phyloP scores from a whole-genome alignment of 2,329 filamentous ascomycete species.

The Paradendryphiella salina region DNA sequence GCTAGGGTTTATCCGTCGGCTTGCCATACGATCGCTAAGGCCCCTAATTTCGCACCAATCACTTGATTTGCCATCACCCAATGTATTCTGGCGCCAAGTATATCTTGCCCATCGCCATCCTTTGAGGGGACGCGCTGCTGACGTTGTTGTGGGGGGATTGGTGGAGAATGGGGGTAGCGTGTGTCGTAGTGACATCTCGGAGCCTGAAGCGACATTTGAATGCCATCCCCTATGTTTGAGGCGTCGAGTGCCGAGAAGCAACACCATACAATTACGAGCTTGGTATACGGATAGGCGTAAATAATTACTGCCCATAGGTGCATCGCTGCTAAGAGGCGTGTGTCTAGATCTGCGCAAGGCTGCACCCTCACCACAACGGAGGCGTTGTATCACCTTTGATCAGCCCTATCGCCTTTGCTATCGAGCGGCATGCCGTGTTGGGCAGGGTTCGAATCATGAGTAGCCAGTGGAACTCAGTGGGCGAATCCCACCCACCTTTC shows the following conservation, averaged over 20 bases:
- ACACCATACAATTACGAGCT: conserved; percentile 5
- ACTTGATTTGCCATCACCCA: conserved; percentile 12
- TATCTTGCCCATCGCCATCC: conserved; percentile 10
- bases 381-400: conserved; percentile 3
- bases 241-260: conserved; percentile 8
- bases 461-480: conserved; percentile 1
- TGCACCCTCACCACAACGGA: background rate
- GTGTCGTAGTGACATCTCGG: conserved; percentile 1
- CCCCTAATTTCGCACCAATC: conserved; percentile 41
- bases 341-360: background rate
- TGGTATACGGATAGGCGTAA: conserved; percentile 4
- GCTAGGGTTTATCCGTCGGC: conserved; percentile 39
- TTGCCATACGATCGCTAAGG: conserved; percentile 18
- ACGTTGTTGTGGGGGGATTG: conserved; percentile 32
- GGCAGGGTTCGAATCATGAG: conserved; percentile 1
- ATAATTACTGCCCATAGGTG: background rate
- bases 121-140: conserved; percentile 27
- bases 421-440: conserved; percentile 3
- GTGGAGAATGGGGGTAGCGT: conserved; percentile 30
- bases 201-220: conserved; percentile 10
- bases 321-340: conserved; percentile 1
- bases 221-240: conserved; percentile 3
- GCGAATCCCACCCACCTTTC: background rate
- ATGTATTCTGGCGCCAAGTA: conserved; percentile 25
- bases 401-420: conserved; percentile 10